Base-by-base conservation (phyloP, 768 basidiomycete species). In the Termitomyces sp. region DNA sequence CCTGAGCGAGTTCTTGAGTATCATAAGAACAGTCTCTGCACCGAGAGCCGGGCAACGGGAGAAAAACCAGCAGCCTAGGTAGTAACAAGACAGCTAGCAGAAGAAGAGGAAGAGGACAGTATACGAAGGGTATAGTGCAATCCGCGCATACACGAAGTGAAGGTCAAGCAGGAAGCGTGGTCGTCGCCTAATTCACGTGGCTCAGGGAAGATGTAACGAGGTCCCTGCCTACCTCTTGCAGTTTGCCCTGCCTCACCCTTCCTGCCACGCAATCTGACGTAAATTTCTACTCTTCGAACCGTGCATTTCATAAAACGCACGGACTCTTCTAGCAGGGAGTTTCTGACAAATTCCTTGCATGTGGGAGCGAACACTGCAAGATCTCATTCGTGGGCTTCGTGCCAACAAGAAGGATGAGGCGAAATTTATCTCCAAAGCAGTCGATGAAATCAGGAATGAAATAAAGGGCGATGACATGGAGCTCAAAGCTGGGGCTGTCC, bases 301-400 rank as follows among this genome's bases (percentile, higher is more conserved):
- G 35, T 21, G 35, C 5, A 47, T 26, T n/a, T 8, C 17, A 12
- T 21, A 26, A 40, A 17, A 55, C 47, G 41, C 30, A 44, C 21
- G 35, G 35, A 42, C 40, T 42, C 6, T 17, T 31, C 38, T 11
- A 54, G 9, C 15, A 48, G 52, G 38, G 44, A 53, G 50, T 38
- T 26, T 48, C 23, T n/a, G n/a, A 51, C 37, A 26, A 45, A 3
- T 38, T 31, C 19, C 6, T 26, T 7, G 15, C 11, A 98, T 97
- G 95, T 97, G 94, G 91, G 95, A 98, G 78, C 82, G 94, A 53
- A 96, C 94, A 6, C 81, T 98, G 9, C 91, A 96, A 67, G 94
- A 96, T 73, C 88, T 97, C 66, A 93, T 97, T 67, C 84, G 96
- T 63, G 97, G 95, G 46, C 80, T 99, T 59, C 86, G 97, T 51